These are phyloP conservation scores for Cladophialophora bantiana DNA, from an alignment of 2,329 filamentous ascomycete genomes.

Conservation along the genomic window DNA sequence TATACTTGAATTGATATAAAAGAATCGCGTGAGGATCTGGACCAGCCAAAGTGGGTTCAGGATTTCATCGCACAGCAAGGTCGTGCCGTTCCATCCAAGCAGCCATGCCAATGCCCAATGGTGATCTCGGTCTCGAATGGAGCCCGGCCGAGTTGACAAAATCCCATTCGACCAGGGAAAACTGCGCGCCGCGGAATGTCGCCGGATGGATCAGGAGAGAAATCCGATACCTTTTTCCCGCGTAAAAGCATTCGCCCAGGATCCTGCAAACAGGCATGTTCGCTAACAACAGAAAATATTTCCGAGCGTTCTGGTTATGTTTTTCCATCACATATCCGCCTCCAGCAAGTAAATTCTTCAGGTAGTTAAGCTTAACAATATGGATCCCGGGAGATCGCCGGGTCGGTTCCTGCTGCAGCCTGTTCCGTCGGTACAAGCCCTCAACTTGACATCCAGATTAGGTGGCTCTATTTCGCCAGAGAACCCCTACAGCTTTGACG, in stretches of 20 bases:
- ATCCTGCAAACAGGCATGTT: background rate
- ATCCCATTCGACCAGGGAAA: background rate
- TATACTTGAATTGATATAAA: background rate
- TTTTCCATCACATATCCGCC: background rate
- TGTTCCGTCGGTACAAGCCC: background rate
- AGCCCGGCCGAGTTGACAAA: background rate
- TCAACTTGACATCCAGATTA: background rate
- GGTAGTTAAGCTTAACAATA: background rate
- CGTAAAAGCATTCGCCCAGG: background rate
- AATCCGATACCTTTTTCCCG: background rate
- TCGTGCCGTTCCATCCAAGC: background rate
- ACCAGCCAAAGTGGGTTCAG: background rate
- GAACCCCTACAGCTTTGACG: background rate
- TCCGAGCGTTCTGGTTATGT: background rate
- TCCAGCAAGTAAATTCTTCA: background rate
- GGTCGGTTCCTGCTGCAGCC: conserved; percentile 4
- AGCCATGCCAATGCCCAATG: background rate
- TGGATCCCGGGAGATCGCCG: background rate
- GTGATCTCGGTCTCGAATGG: background rate
- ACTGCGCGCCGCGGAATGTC: background rate
- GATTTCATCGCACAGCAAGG: background rate
- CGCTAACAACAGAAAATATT: background rate
- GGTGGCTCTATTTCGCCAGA: background rate
- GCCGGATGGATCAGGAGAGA: background rate
- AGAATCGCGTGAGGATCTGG: background rate